These are phyloP conservation scores for Omphalotus guepiniiformis DNA, from an alignment of 768 basidiomycete genomes.

Conservation along the genomic window DNA sequence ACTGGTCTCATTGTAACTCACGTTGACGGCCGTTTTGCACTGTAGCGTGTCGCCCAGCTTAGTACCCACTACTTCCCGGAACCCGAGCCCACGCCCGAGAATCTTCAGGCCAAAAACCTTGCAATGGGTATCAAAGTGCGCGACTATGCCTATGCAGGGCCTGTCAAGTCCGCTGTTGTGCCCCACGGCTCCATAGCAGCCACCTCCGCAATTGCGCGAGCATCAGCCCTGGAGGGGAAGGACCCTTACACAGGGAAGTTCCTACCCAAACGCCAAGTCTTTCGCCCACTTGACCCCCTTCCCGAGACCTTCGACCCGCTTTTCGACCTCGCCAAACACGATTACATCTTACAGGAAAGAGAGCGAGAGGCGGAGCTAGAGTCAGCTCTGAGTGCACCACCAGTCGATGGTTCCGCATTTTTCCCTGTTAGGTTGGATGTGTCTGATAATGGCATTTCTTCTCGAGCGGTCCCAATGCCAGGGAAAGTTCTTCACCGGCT, in stretches of 20 bases:
- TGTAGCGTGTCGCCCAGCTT: not conserved
- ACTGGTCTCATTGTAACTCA: not conserved
- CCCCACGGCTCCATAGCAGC: not conserved
- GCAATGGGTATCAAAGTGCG: not conserved
- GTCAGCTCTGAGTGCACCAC: not conserved
- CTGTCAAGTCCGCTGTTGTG: not conserved
- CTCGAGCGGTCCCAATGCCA: too few species aligned
- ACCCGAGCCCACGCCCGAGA: not conserved
- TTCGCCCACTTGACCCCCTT: not conserved
- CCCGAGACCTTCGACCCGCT: not conserved
- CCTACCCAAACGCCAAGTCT: not conserved
- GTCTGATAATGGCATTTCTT: too few species aligned
- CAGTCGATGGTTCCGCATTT: not conserved
- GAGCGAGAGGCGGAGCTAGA: not conserved
- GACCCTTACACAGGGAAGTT: not conserved
- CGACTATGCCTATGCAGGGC: not conserved
- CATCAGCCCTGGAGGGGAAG: not conserved
- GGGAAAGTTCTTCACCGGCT: conserved; percentile 2
- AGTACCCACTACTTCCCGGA: not conserved
- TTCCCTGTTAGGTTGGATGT: not conserved
- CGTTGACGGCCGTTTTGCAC: not conserved
- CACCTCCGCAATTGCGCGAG: not conserved
- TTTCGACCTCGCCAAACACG: not conserved
- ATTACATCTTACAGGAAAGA: not conserved
- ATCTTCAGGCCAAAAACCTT: not conserved